Percentiles rank a stretch among this genome's conserved stretches.
Conservation (phyloP, 177 flowering plant species). For the Vitis hybrid region DNA sequence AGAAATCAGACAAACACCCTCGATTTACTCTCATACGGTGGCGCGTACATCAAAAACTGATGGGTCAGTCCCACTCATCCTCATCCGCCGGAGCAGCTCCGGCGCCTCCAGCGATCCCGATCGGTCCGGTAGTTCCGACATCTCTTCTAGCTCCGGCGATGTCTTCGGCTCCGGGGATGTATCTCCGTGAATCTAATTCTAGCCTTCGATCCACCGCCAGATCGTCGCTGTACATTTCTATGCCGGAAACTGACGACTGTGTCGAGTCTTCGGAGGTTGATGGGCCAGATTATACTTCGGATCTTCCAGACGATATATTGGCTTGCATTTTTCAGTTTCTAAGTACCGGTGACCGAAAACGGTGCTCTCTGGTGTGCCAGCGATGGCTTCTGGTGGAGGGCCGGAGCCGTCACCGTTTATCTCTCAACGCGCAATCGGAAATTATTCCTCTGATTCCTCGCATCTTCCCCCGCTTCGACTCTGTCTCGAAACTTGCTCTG, state of each 20-base stretch:
- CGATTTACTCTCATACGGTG: neutral
- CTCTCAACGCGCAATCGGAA: slow-evolving; percentile 56
- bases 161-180: neutral
- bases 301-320: slow-evolving; percentile 76
- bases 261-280: neutral
- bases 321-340: slow-evolving; percentile 65
- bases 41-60: neutral
- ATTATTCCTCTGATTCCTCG: slow-evolving; percentile 36
- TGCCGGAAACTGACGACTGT: neutral
- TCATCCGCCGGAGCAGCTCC: slow-evolving; percentile 9
- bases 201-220: slow-evolving; percentile 10
- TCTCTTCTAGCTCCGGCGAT: slow-evolving; percentile 1
- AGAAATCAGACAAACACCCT: no score
- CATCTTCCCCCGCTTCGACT: slow-evolving; percentile 59
- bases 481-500: slow-evolving; percentile 67
- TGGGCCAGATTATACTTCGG: slow-evolving; percentile 30
- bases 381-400: slow-evolving; percentile 78
- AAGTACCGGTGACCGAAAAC: slow-evolving; percentile 59
- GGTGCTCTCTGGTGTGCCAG: slow-evolving; percentile 60
- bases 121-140: slow-evolving; percentile 9
- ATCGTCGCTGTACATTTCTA: slow-evolving; percentile 4
- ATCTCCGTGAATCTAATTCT: slow-evolving; percentile 7
- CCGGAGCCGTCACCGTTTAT: slow-evolving; percentile 62
- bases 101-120: slow-evolving; percentile 23
- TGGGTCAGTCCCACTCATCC: slow-evolving; percentile 22